phyloP scores from a whole-genome alignment of 2,329 filamentous ascomycete species.

The Epichloe amarillans region DNA sequence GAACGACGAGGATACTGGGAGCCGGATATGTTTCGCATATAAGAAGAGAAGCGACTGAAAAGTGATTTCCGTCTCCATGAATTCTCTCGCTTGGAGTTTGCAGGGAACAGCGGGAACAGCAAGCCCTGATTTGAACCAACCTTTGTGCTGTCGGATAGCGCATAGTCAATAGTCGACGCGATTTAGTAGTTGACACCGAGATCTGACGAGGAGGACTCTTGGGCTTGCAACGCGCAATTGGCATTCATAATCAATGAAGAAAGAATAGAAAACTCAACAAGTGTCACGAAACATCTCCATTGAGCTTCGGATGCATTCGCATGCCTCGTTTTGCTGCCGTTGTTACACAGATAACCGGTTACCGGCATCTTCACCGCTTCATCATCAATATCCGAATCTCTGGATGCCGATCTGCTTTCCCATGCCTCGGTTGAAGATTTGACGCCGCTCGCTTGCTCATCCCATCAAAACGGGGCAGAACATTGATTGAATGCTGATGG shows the following conservation, averaged over 20 bases:
- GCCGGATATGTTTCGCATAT: background rate
- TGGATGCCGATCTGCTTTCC: background rate
- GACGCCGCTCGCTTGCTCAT: conserved; percentile 2
- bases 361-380: conserved; percentile 5
- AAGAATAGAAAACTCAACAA: background rate
- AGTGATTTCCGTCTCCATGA: background rate
- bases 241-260: too few relatives aligned
- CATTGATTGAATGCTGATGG: background rate
- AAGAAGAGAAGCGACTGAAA: background rate
- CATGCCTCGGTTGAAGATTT: background rate
- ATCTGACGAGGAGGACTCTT: too few relatives aligned
- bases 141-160: too few relatives aligned
- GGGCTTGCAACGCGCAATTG: too few relatives aligned
- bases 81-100: too few relatives aligned
- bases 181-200: too few relatives aligned
- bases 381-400: background rate
- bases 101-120: background rate
- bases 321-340: background rate
- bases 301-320: background rate
- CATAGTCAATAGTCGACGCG: too few relatives aligned
- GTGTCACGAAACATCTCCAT: background rate
- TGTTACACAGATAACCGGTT: conserved; percentile 5
- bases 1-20: conserved; percentile 13
- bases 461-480: background rate
- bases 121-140: too few relatives aligned